A percentile compares a stretch with the other conserved stretches of the same genome.
These are phyloP conservation scores for Gremmenia infestans DNA, from an alignment of 2,329 filamentous ascomycete species.

Conservation along the genomic window DNA sequence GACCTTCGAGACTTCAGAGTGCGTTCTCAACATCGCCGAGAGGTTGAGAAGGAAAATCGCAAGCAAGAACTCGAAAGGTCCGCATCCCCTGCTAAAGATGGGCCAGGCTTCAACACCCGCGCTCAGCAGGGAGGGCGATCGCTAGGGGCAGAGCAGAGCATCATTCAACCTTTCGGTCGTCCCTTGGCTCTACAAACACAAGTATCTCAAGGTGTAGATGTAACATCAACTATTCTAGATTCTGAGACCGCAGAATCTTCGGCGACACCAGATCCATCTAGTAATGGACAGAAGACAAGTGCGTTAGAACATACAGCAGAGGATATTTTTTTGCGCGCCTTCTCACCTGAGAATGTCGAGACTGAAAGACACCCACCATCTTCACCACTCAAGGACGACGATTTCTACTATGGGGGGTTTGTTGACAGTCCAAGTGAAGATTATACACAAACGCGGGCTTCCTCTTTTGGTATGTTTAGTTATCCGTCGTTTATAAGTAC, in stretches of 20 bases:
- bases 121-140: background rate
- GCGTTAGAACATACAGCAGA: background rate
- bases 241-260: background rate
- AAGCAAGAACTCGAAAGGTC: constrained; percentile 4
- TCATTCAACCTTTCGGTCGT: background rate
- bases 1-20: constrained; percentile 25
- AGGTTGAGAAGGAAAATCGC: constrained; percentile 3
- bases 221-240: background rate
- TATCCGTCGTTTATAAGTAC: background rate
- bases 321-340: background rate
- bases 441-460: constrained; percentile 8
- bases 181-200: background rate
- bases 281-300: background rate
- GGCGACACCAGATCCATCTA: background rate
- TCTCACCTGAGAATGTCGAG: constrained; percentile 2
- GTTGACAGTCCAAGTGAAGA: constrained; percentile 18
- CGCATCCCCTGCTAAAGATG: constrained; percentile 1
- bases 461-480: constrained; percentile 17
- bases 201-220: background rate
- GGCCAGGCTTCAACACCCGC: background rate
- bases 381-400: constrained; percentile 22
- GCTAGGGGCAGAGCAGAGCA: background rate
- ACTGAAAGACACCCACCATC: constrained; percentile 1
- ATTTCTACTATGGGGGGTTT: constrained; percentile 28
- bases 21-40: constrained; percentile 12